These are phyloP conservation scores for Dentipellis sp. DNA, from an alignment of 768 basidiomycete species.

Conservation along the genomic window DNA sequence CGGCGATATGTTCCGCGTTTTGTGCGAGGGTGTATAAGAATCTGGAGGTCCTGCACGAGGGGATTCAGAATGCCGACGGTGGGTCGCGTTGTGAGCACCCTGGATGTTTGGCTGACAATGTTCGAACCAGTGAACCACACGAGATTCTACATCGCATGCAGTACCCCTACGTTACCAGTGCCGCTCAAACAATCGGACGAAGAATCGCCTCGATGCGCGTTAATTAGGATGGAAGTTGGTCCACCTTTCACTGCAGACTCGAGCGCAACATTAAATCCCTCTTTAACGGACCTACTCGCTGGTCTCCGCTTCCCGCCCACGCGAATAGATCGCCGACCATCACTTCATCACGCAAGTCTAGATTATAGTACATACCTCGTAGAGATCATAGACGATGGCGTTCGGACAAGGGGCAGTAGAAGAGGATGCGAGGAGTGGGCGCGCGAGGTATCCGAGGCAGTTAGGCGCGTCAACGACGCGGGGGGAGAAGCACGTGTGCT, in stretches of 20 bases:
- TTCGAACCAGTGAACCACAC: conserved; percentile 49
- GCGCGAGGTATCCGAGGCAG: conserved; percentile 11
- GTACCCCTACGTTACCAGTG: conserved; percentile 22
- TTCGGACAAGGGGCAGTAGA: not conserved
- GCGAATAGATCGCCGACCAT: conserved; percentile 62
- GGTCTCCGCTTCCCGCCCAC: conserved; percentile 33
- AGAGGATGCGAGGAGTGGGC: not conserved
- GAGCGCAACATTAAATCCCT: not conserved
- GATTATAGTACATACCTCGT: conserved; percentile 54
- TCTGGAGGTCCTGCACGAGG: conserved; percentile 49
- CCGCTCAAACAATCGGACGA: conserved; percentile 13
- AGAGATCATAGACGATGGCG: conserved; percentile 33
- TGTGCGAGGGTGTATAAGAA: conserved; percentile 51
- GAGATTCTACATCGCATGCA: conserved; percentile 54
- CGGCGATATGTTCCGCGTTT: conserved; percentile 67
- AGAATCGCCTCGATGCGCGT: conserved; percentile 21
- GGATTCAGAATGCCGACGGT: conserved; percentile 58
- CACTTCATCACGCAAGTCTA: conserved; percentile 38
- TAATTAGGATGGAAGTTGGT: conserved; percentile 27
- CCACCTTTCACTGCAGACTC: not conserved
- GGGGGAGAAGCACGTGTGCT: conserved; percentile 31
- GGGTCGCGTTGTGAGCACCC: conserved; percentile 8
- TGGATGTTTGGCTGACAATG: not conserved
- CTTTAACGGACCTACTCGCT: conserved; percentile 22
- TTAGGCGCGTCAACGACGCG: conserved; percentile 23